These are phyloP conservation scores for Collybia sp. DNA, from an alignment of 768 basidiomycete species.

Conservation along the genomic window DNA sequence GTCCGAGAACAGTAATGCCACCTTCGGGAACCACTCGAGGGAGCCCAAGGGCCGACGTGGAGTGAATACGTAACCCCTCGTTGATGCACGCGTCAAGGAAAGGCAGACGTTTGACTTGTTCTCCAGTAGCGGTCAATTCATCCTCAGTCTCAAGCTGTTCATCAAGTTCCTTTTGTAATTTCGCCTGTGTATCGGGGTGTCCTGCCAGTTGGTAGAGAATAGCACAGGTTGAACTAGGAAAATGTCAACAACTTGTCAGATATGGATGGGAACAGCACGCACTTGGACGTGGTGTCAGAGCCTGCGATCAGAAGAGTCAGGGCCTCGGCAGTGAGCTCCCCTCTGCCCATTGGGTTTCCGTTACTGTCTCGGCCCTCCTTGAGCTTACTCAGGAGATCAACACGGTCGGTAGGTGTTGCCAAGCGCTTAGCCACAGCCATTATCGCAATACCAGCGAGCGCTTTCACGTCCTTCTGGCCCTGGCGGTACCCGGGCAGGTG, in stretches of 20 bases:
- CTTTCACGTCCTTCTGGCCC: conserved; percentile 61
- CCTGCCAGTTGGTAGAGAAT: conserved; percentile 81
- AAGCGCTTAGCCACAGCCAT: conserved; percentile 79
- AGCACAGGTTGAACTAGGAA: conserved; percentile 76
- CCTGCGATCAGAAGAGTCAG: conserved; percentile 85
- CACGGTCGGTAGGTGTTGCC: conserved; percentile 61
- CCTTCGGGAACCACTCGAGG: conserved; percentile 75
- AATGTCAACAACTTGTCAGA: background rate
- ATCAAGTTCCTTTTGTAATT: conserved; percentile 74
- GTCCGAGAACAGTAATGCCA: conserved; percentile 56
- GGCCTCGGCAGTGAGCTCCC: conserved; percentile 87
- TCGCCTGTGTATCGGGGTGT: conserved; percentile 58
- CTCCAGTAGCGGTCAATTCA: conserved; percentile 55
- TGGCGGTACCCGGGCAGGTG: conserved; percentile 74
- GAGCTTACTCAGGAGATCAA: conserved; percentile 79
- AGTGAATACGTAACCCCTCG: conserved; percentile 81
- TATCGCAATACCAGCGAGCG: conserved; percentile 75
- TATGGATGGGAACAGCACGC: conserved; percentile 14
- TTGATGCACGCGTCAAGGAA: conserved; percentile 88
- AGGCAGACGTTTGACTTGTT: conserved; percentile 67
- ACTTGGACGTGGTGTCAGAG: conserved; percentile 94
- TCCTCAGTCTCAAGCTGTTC: conserved; percentile 53
- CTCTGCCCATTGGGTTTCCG: conserved; percentile 77
- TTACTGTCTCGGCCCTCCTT: conserved; percentile 71
- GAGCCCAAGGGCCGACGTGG: conserved; percentile 79